Evolutionary conservation across 2,329 filamentous ascomycete species (phyloP), one percentile per base, ranked within the genome.

Genomic region (Neoascochyta sp.): DNA sequence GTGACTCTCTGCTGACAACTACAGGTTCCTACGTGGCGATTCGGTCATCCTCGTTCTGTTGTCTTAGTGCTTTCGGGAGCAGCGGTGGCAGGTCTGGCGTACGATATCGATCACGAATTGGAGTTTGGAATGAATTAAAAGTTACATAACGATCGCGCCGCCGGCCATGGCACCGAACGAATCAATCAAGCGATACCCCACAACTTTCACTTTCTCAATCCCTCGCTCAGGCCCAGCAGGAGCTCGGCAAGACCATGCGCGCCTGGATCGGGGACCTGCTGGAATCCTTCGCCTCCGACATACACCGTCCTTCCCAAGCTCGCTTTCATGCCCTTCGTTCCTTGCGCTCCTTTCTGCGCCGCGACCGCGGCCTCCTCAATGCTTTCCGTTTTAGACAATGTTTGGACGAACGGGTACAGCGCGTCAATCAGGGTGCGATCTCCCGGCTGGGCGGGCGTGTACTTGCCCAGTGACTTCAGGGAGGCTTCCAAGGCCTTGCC

Each of bases 381-480:
- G 55, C 85, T 76, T 9, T 76, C 77, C 1, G 79, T 80, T 52
- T 74, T 64, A 5, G 66, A 71, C 3, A 96, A 73, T 3, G 74
- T 76, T 23, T 86, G 76, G 29, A 93, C 81, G 57, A 96, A 98
- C 2, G 92, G 92, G 41, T 85, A 77, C 27, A 98, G 70, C 2
- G 90, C 88, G 64, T 98, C 92, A 18, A 96, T 76, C 19, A 96
- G 68, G 0, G 92, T 98, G 28, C 92, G 76, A 60, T 98, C 92
- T 16, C 92, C 92, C 0, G 83, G 83, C 30, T 82, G 79, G 1
- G 92, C 92, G 1, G 90, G 89, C 2, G 92, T 98, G 63, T 96
- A 96, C 54, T 74, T 83, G 19, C 73, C 76, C 34, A 98, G 69
- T 16, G 57, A 39, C 23, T 59, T 41, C 24, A 83, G 77, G 30